A percentile compares a stretch with the other conserved stretches of the same genome.
Conservation (phyloP, 805 yeast genomes). For the Wickerhamiella slavikovae region DNA sequence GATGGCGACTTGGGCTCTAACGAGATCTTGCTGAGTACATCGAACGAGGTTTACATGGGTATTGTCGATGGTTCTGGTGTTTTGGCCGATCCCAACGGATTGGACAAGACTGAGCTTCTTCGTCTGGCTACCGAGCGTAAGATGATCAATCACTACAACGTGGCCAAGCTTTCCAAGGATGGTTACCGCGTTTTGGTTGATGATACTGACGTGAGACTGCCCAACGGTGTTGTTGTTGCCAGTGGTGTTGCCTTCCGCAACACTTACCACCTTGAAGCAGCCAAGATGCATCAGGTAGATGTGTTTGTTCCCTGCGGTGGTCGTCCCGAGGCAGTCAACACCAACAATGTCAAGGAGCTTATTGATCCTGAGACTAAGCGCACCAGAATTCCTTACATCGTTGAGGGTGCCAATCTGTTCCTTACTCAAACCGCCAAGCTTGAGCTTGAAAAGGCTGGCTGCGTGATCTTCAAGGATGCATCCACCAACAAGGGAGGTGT, state of each 20-base stretch:
- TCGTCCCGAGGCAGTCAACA: slow-evolving; percentile 87
- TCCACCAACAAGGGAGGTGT: slow-evolving; percentile 98
- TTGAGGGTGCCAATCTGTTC: slow-evolving; percentile 94
- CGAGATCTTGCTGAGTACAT: slow-evolving; percentile 61
- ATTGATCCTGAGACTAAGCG: slow-evolving; percentile 58
- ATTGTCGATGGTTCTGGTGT: slow-evolving; percentile 94
- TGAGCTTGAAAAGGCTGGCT: slow-evolving; percentile 69
- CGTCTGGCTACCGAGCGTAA: slow-evolving; percentile 60
- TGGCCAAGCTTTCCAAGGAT: slow-evolving; percentile 37
- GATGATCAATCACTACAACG: slow-evolving; percentile 54
- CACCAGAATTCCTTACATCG: slow-evolving; percentile 63
- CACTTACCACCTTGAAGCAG: slow-evolving; percentile 61
- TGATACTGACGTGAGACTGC: slow-evolving; percentile 58
- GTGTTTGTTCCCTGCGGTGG: slow-evolving; percentile 98
- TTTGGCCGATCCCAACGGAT: slow-evolving; percentile 74
- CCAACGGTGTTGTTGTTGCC: slow-evolving; percentile 52
- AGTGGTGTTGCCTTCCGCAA: slow-evolving; percentile 85
- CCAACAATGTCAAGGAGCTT: slow-evolving; percentile 53
- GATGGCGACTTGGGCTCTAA: slow-evolving; percentile 96
- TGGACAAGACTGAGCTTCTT: slow-evolving; percentile 56
- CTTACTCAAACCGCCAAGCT: slow-evolving; percentile 88
- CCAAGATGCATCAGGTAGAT: slow-evolving; percentile 45
- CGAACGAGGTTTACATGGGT: slow-evolving; percentile 63
- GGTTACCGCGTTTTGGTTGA: slow-evolving; percentile 79
- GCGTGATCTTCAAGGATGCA: slow-evolving; percentile 80